A percentile compares a stretch with the other conserved stretches of the same genome.
Evolutionary conservation across 805 yeast species (phyloP).

Genomic region (Monosporozyma siamensis): DNA sequence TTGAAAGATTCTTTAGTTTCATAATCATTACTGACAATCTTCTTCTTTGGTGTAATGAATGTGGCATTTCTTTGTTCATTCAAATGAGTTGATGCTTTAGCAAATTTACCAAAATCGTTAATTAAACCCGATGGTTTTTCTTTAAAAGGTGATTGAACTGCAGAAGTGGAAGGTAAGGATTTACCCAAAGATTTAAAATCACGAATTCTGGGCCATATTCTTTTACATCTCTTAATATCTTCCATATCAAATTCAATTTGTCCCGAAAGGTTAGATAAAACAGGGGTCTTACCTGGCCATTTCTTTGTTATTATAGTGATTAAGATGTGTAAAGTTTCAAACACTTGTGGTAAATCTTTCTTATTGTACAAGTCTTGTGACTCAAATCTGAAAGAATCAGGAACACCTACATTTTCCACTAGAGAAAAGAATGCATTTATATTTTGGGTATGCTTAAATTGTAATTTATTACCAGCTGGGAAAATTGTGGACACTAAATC

Average conservation of each 20-base stretch:
- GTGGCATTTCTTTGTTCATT: neutral
- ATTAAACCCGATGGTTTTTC: constrained; percentile 15
- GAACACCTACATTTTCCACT: constrained; percentile 61
- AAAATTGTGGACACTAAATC: constrained; percentile 44
- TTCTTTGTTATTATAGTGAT: constrained; percentile 56
- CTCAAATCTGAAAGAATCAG: constrained; percentile 83
- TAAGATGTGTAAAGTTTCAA: constrained; percentile 85
- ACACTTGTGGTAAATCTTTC: constrained; percentile 86
- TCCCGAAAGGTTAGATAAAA: constrained; percentile 54
- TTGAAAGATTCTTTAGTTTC: too few species aligned
- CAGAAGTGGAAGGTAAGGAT: constrained; percentile 12
- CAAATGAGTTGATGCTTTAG: neutral
- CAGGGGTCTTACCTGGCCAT: constrained; percentile 47
- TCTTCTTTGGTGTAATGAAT: constrained; percentile 1
- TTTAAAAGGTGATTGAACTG: constrained; percentile 1
- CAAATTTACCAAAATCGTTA: constrained; percentile 15
- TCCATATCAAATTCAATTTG: constrained; percentile 49
- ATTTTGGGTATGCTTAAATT: constrained; percentile 87
- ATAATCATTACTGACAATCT: neutral
- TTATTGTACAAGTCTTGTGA: constrained; percentile 87
- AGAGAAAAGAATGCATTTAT: constrained; percentile 74
- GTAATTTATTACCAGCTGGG: constrained; percentile 53
- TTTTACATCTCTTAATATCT: constrained; percentile 60
- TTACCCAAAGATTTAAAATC: constrained; percentile 54
- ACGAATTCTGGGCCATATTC: constrained; percentile 58